Conservation (phyloP, 352 stramenopile species). For the Phytophthora pistaciae region DNA sequence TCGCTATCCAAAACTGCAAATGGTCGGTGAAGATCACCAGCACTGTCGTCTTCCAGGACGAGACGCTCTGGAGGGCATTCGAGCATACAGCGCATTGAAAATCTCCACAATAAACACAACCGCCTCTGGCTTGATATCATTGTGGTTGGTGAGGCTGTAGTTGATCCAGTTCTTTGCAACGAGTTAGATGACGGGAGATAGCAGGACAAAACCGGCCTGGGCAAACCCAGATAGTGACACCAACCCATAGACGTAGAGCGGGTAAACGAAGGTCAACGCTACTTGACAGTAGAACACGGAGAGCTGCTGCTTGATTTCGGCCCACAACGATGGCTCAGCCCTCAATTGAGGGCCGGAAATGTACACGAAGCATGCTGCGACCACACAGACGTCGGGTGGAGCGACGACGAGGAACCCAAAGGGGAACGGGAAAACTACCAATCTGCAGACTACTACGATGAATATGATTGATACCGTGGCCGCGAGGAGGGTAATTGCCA, state of each 20-base stretch:
- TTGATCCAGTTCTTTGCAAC: constrained; percentile 30
- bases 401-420: constrained; percentile 37
- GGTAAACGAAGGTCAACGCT: constrained; percentile 27
- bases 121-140: not conserved
- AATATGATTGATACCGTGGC: not conserved
- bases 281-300: constrained; percentile 23
- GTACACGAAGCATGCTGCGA: constrained; percentile 5
- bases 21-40: not conserved
- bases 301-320: constrained; percentile 4
- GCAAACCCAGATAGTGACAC: not conserved
- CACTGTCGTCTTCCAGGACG: not conserved
- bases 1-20: not conserved
- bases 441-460: not conserved
- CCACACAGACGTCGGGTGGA: constrained; percentile 1
- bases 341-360: constrained; percentile 1
- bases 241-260: constrained; percentile 28
- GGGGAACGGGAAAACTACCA: constrained; percentile 38
- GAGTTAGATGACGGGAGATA: constrained; percentile 36
- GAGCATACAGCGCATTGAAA: not conserved
- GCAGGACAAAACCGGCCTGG: constrained; percentile 17
- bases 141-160: constrained; percentile 1
- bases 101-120: not conserved
- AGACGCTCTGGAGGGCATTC: not conserved
- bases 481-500: not conserved
- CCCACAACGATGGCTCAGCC: not conserved